Conservation (phyloP, 495 filamentous ascomycete genomes). For the Chaetomium tenue region DNA sequence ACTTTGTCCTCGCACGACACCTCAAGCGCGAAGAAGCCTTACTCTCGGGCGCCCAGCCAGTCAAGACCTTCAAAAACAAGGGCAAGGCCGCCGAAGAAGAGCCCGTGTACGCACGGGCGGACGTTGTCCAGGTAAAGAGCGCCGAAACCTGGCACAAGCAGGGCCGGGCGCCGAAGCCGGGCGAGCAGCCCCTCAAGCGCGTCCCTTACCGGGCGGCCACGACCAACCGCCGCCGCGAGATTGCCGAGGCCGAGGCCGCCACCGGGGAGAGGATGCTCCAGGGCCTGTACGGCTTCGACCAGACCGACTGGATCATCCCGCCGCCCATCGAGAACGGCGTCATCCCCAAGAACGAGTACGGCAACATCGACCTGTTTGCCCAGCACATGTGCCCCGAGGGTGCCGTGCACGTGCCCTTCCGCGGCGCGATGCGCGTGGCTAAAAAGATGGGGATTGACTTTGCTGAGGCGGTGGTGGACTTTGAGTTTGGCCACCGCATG, state of each 20-base stretch:
- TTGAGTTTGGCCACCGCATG: slow-evolving; percentile 92
- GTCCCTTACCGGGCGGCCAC: slow-evolving; percentile 92
- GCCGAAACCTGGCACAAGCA: slow-evolving; percentile 98
- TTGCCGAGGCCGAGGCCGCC: slow-evolving; percentile 73
- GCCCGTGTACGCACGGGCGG: slow-evolving; percentile 74
- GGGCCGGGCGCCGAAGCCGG: slow-evolving; percentile 69
- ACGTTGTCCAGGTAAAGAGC: slow-evolving; percentile 83
- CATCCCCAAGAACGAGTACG: slow-evolving; percentile 92
- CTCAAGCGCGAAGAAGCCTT: slow-evolving; percentile 91
- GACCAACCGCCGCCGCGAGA: slow-evolving; percentile 79
- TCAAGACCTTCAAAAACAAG: slow-evolving; percentile 68
- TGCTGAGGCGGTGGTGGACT: slow-evolving; percentile 93
- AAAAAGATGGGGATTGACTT: slow-evolving; percentile 82
- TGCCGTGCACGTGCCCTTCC: slow-evolving; percentile 79
- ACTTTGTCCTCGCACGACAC: slow-evolving; percentile 84
- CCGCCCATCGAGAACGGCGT: slow-evolving; percentile 75
- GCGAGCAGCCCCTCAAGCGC: slow-evolving; percentile 73
- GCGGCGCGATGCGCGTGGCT: slow-evolving; percentile 74
- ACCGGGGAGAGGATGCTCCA: slow-evolving; percentile 83
- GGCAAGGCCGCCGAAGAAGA: slow-evolving; percentile 70
- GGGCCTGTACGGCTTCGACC: slow-evolving; percentile 77
- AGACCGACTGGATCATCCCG: slow-evolving; percentile 92
- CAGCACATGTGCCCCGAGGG: slow-evolving; percentile 86
- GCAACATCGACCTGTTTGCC: slow-evolving; percentile 95
- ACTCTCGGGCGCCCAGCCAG: slow-evolving; percentile 61